Evolutionary conservation across 2,329 filamentous ascomycete genomes (phyloP), one percentile per base, ranked within the genome.

Genomic region (Dendrostoma leiphaemia): DNA sequence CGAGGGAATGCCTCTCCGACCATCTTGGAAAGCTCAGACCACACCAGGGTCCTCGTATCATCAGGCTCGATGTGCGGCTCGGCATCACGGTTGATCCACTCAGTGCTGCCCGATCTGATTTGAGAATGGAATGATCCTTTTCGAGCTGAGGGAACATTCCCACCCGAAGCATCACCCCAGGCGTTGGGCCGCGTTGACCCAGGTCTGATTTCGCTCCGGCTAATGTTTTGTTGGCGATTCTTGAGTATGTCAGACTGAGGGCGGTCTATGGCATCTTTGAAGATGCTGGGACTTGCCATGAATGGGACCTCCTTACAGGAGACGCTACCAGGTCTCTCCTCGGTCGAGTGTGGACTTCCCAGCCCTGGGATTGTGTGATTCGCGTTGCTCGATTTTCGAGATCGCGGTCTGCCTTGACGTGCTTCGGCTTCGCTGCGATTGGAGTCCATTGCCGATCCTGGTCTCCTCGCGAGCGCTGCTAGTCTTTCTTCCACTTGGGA

Each of bases 301-400:
- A 70, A 66, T 2, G 60, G 56, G 6, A 68, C 65, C 1, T 56
- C 60, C 48, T 41, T 51, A 5, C 40, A 13, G 2, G 53, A 19
- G 17, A 47, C 6, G 35, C 31, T 48, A 48, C 15, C 66, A 45
- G 1, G 59, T 58, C 24, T 35, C 17, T 43, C 38, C 3, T 44
- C 45, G 29, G 17, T 15, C 4, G 34, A 6, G 5, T 38, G 29
- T 2, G 19, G n/a, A 15, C 10, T 3, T 23, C 19, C 49, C 2
- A 44, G 1, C 2, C 17, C 37, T 6, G 28, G 7, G 3, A 41
- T 35, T 10, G 35, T 34, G 3, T 65, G 62, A n/a, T 71, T 74
- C 3, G 68, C 64, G 32, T 72, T 70, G 5, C 70, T 68, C 2
- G 71, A 70, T 34, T 72, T 73, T 0, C 71, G 67, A 0, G 70